phyloP scores from a whole-genome alignment of 192 early-diverging fungal genomes.

The Rhizophlyctis rosea region DNA sequence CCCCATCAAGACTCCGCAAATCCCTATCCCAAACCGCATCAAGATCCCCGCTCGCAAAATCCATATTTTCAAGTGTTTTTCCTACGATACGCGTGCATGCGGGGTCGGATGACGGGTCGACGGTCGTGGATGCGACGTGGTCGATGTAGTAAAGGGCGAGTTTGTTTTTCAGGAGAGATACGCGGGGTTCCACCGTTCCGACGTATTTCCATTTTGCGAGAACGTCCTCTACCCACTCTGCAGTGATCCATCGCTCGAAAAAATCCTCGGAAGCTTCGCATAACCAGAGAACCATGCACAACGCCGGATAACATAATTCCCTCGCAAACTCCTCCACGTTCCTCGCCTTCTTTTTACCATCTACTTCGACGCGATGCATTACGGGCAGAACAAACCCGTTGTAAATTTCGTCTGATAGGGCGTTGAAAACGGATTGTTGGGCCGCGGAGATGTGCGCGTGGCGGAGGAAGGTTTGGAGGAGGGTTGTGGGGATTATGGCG shows the following conservation, averaged over 20 bases:
- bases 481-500: slow-evolving; percentile 5
- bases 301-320: slow-evolving; percentile 15
- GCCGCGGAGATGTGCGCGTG: slow-evolving; percentile 23
- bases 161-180: slow-evolving; percentile 8
- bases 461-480: slow-evolving; percentile 8
- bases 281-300: slow-evolving; percentile 11
- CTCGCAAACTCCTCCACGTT: neutral
- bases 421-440: slow-evolving; percentile 14
- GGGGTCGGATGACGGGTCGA: slow-evolving; percentile 17
- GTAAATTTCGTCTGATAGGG: slow-evolving; percentile 8
- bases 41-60: neutral
- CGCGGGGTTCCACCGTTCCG: neutral
- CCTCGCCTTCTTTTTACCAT: neutral
- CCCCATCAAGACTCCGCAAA: neutral
- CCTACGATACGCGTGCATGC: slow-evolving; percentile 12
- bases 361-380: neutral
- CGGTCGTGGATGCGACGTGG: slow-evolving; percentile 18
- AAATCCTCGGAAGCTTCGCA: slow-evolving; percentile 14
- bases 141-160: slow-evolving; percentile 27
- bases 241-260: slow-evolving; percentile 13
- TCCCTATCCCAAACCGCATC: slow-evolving; percentile 11
- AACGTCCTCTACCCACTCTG: neutral
- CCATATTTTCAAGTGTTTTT: neutral
- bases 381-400: slow-evolving; percentile 13
- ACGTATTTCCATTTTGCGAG: neutral